These are phyloP conservation scores for Neonothopanus nambi DNA, from an alignment of 1,284 basidiomycete genomes.

Conservation along the genomic window DNA sequence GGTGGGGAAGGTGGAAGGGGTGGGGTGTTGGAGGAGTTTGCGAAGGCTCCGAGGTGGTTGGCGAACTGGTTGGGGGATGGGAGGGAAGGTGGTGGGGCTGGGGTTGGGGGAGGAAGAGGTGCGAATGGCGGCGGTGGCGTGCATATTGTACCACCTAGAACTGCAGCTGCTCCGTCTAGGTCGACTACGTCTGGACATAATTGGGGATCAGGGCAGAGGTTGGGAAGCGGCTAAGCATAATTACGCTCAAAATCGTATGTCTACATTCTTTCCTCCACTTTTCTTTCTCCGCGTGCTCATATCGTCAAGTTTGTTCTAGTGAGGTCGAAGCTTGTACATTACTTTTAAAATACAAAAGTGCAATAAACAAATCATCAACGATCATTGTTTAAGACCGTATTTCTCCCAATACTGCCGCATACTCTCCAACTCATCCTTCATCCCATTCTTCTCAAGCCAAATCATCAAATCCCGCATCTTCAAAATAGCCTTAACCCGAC, in stretches of 20 bases:
- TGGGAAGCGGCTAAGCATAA: neutral
- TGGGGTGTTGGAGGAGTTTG: neutral
- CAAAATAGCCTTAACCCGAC: conserved; percentile 74
- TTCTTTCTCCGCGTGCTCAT: no score
- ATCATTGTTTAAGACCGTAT: conserved; percentile 74
- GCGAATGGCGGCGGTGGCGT: conserved; percentile 13
- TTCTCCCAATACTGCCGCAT: conserved; percentile 84
- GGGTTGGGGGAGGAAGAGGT: conserved; percentile 4
- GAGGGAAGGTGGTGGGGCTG: conserved; percentile 1
- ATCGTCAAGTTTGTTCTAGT: no score
- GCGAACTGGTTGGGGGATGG: conserved; percentile 12
- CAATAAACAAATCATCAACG: no score
- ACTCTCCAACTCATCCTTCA: conserved; percentile 62
- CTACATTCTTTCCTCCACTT: no score
- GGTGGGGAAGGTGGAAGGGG: conserved; percentile 31
- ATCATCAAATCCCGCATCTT: conserved; percentile 85
- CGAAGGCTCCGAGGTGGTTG: conserved; percentile 14
- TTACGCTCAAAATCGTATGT: no score
- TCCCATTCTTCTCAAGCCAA: conserved; percentile 76
- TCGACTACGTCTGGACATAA: conserved; percentile 2
- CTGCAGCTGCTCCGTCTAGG: neutral
- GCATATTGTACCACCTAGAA: conserved; percentile 14
- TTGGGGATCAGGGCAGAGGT: conserved; percentile 15
- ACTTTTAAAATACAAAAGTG: no score
- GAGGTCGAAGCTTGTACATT: no score